Evolutionary conservation across 1,284 basidiomycete species (phyloP).

Genomic region (Rhodotorula glutinis): DNA sequence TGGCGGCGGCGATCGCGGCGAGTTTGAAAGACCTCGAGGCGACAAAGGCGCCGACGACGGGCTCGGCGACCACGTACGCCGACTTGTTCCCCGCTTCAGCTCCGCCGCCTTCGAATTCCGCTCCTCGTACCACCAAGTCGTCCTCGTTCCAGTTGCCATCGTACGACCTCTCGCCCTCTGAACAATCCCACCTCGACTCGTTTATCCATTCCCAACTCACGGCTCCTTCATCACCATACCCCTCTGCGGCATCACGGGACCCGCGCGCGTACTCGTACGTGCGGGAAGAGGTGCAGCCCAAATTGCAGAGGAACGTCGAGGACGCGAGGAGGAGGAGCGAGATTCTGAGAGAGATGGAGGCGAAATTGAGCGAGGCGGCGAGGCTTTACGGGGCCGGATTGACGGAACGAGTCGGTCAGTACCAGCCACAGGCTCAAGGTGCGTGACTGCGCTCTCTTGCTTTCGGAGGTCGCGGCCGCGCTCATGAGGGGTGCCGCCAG

Average conservation of each 20-base stretch:
- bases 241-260: slow-evolving; percentile 1
- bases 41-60: slow-evolving; percentile 48
- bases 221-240: neutral
- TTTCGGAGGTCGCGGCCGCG: too few species aligned
- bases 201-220: neutral
- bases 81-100: slow-evolving; percentile 23
- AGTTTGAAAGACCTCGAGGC: slow-evolving; percentile 80
- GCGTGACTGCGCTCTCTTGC: too few species aligned
- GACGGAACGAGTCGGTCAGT: slow-evolving; percentile 18
- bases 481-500: too few species aligned
- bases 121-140: neutral
- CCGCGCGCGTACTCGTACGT: neutral
- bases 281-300: neutral
- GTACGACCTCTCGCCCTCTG: slow-evolving; percentile 29
- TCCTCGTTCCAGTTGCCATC: slow-evolving; percentile 13
- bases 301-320: neutral
- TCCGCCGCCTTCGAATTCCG: neutral
- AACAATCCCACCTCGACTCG: slow-evolving; percentile 10
- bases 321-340: slow-evolving; percentile 21
- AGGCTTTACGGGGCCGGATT: slow-evolving; percentile 39
- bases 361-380: slow-evolving; percentile 39
- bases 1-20: slow-evolving; percentile 92
- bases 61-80: slow-evolving; percentile 9
- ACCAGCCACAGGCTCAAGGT: neutral
- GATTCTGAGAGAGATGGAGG: slow-evolving; percentile 40